Base-by-base conservation (phyloP, 345 rosid species). In the Populus euphratica region DNA sequence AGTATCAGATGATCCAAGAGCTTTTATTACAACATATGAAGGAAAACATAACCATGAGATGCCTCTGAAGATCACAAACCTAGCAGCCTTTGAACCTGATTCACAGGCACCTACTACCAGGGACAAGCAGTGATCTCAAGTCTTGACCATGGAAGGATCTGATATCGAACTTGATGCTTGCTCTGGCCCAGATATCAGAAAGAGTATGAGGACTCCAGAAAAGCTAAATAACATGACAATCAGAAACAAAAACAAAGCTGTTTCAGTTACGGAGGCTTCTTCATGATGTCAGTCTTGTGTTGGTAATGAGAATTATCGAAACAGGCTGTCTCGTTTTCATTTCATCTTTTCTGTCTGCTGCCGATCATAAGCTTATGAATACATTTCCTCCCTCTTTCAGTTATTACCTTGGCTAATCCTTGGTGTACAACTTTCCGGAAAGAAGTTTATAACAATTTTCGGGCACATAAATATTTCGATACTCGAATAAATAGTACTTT, bases 41-140 rank as follows among this genome's bases (percentile, higher is more conserved):
- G 99, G 98, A 2, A 90, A 90, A 80, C 99, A 96, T 69, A 92
- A 89, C 83, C 99, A 96, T 56, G 96, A 92, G 44, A 90, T 94
- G 92, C 93, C 91, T 39, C 71, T 75, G 12, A 83, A 79, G 76
- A 75, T 65, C 73, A 33, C 89, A 38, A 81, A 67, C 68, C 44
- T 74, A 61, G 77, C 54, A 38, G 70, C 83, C 29, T 41, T 78
- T 17, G 82, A 72, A 68, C 74, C 77, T 3, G 82, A 86, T 78
- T 78, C 85, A 7, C 81, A 71, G 72, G 79, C 72, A n/a, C 74
- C 76, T 6, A 8, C 81, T 36, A 79, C 84, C 54, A 76, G 83
- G 78, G 83, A 81, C 79, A 86, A 84, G 72, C 43, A 67, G 35
- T 83, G 86, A 84, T 66, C 39, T 47, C 66, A 63, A 25, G 25